A percentile compares a stretch with the other conserved stretches of the same genome.
phyloP scores from a whole-genome alignment of 106 monocot genomes.

The Dendrobium catenatum region DNA sequence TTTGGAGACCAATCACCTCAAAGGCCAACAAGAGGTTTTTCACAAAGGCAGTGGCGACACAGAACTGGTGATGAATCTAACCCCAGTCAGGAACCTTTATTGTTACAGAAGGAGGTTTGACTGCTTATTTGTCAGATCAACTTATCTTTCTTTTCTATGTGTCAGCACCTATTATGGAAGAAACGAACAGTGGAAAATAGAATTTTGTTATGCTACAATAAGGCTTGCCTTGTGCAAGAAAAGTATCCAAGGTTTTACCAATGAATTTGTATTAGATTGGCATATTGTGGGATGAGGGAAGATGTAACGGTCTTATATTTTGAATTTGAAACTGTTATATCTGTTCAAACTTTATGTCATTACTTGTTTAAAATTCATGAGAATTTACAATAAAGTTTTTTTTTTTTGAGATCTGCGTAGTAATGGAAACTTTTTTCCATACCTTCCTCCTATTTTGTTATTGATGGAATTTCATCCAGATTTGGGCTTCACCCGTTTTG shows the following conservation, averaged over 20 bases:
- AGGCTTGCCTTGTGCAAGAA: neutral
- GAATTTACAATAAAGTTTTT: neutral
- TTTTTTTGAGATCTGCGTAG: neutral
- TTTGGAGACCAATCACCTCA: slow-evolving; percentile 17
- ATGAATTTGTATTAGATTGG: neutral
- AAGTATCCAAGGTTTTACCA: neutral
- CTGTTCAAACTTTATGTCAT: neutral
- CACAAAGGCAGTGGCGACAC: slow-evolving; percentile 30
- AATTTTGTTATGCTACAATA: neutral
- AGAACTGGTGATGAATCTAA: slow-evolving; percentile 16
- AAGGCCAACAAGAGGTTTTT: slow-evolving; percentile 7
- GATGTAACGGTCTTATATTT: slow-evolving; percentile 1
- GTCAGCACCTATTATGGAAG: neutral
- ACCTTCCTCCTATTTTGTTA: too few species aligned
- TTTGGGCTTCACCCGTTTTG: too few species aligned
- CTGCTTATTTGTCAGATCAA: neutral
- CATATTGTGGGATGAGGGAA: neutral
- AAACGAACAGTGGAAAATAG: neutral
- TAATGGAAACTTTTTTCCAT: neutral
- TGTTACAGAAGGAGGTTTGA: slow-evolving; percentile 25
- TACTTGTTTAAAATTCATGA: slow-evolving; percentile 2
- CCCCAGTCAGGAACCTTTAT: slow-evolving; percentile 25
- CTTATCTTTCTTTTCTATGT: neutral
- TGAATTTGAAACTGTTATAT: neutral
- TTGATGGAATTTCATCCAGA: too few species aligned